Percentiles rank a stretch among this genome's conserved stretches.
Conservation (phyloP, 352 stramenopile genomes). For the Elongisporangium prolatum region DNA sequence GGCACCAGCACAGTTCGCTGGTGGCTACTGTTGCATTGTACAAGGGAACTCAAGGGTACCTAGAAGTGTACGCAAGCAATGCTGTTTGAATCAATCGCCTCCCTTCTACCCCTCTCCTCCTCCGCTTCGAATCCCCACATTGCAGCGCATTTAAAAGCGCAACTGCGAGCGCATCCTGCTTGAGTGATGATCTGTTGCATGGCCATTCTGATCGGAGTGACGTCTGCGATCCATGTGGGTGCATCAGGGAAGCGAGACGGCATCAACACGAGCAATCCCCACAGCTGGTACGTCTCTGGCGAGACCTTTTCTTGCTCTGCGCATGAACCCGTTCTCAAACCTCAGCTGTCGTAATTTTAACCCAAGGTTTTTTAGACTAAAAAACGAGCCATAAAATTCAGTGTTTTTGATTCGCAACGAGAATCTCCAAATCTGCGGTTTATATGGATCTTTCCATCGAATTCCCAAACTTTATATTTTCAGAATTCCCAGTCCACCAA, state of each 20-base stretch:
- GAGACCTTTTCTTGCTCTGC: neutral
- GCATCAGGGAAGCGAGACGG: neutral
- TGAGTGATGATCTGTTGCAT: neutral
- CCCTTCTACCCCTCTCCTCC: no score
- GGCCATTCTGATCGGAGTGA: neutral
- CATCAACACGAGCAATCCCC: neutral
- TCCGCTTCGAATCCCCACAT: neutral
- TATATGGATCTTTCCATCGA: neutral
- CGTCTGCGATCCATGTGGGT: neutral
- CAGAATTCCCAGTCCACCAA: neutral
- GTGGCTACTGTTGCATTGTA: neutral
- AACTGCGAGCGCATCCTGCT: neutral
- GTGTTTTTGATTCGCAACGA: neutral
- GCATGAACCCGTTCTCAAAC: neutral
- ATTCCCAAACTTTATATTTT: neutral
- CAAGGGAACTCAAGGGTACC: neutral
- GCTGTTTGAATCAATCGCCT: no score
- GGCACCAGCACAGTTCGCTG: neutral
- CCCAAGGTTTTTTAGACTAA: neutral
- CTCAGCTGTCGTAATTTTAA: neutral
- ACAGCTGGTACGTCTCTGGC: neutral
- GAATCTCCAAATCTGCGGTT: neutral
- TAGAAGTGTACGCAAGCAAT: neutral
- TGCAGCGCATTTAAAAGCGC: neutral
- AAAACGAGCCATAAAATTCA: no score